Conservation (phyloP, 768 basidiomycete species). For the Gloeopeniophorella convolvens region DNA sequence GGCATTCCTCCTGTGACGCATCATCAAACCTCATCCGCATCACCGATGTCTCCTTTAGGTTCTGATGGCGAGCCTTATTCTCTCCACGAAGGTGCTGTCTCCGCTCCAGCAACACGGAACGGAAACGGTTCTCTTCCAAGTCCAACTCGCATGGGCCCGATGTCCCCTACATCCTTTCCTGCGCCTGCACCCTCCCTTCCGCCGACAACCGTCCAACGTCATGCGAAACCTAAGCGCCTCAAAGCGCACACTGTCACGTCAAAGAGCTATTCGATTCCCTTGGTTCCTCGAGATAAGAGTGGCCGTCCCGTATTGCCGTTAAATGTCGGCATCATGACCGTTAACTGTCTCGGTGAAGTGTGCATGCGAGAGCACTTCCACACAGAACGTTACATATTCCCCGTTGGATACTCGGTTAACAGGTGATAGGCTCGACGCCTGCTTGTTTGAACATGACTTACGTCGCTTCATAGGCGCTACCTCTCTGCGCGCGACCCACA, state of each 20-base stretch:
- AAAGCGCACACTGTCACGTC: conserved; percentile 79
- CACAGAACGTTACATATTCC: conserved; percentile 85
- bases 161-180: conserved; percentile 33
- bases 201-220: conserved; percentile 36
- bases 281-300: conserved; percentile 67
- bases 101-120: conserved; percentile 8
- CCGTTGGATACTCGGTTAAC: conserved; percentile 79
- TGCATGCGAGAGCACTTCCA: conserved; percentile 83
- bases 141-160: conserved; percentile 23
- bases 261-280: conserved; percentile 71
- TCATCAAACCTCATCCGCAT: conserved; percentile 14
- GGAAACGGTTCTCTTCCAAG: conserved; percentile 7
- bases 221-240: conserved; percentile 66
- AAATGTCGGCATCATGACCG: conserved; percentile 84
- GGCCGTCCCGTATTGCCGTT: conserved; percentile 69
- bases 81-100: not conserved
- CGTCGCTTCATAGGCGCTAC: conserved; percentile 50
- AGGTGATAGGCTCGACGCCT: conserved; percentile 37
- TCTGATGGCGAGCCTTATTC: conserved; percentile 17
- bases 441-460: conserved; percentile 4
- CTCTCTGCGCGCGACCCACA: conserved; percentile 66
- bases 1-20: conserved; percentile 13
- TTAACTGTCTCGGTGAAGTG: conserved; percentile 65
- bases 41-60: conserved; percentile 20
- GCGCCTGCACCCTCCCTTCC: conserved; percentile 24